A percentile compares a stretch with the other conserved stretches of the same genome.
phyloP scores from a whole-genome alignment of 768 basidiomycete genomes.

The Lactifluus piperatus region DNA sequence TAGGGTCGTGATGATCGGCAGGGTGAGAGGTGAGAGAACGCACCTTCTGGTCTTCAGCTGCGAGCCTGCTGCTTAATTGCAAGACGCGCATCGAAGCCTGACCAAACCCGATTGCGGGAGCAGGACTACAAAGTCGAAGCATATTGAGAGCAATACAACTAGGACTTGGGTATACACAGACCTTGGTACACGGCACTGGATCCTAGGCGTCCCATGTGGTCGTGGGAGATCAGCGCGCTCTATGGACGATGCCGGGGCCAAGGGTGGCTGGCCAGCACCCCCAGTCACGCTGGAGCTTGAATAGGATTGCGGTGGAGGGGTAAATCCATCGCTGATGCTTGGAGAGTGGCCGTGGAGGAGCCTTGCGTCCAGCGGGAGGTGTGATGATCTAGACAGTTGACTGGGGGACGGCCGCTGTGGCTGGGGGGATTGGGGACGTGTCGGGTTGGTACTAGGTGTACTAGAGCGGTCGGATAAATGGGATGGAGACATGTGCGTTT shows the following conservation, averaged over 20 bases:
- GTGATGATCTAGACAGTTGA: conserved; percentile 35
- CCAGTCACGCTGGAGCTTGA: not conserved
- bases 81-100: conserved; percentile 58
- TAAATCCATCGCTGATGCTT: conserved; percentile 6
- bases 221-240: conserved; percentile 8
- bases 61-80: conserved; percentile 60
- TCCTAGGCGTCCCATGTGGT: not conserved
- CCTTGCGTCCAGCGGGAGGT: conserved; percentile 27
- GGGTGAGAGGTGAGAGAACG: conserved; percentile 21
- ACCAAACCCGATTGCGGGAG: conserved; percentile 38
- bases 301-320: conserved; percentile 7
- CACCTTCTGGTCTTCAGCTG: conserved; percentile 43
- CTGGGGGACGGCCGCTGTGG: conserved; percentile 30
- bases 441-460: conserved; percentile 21
- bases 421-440: conserved; percentile 23
- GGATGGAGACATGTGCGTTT: conserved; percentile 12
- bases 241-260: not conserved
- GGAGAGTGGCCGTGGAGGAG: conserved; percentile 19
- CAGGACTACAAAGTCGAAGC: not conserved
- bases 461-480: not conserved
- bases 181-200: conserved; percentile 2
- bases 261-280: not conserved
- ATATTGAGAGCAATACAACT: not conserved
- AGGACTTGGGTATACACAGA: not conserved
- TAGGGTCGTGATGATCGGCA: not conserved